Base-by-base conservation (phyloP, 345 rosid species). In the Eucalyptus paniculata region DNA sequence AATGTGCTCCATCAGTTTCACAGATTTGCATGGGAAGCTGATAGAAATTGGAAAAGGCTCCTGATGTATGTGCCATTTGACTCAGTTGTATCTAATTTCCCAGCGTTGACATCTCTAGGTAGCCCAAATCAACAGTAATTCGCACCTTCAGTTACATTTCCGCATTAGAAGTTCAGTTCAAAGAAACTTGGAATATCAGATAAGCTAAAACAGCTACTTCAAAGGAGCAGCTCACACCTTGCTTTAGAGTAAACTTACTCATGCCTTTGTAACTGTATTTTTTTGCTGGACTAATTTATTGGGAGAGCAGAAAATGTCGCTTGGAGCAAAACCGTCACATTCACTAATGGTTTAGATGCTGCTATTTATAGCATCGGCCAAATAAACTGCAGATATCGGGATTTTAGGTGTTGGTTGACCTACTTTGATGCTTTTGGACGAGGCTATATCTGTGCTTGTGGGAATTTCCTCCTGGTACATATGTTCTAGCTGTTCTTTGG, bases 401-500 rank as follows among this genome's bases (percentile, higher is more conserved):
- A 24, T 11, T 58, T 58, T 53, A 7, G 65, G 30, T 5, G 1
- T 58, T 58, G 65, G 65, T 58, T 3, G 15, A 58, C n/a, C 65
- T 11, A 58, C 65, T 24, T 24, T 58, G 65, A 24, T 26, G 65
- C 65, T 58, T 58, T 26, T 58, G 65, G 65, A 58, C 4, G 89
- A 87, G 23, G 69, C 49, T 72, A 83, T 88, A 24, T 53, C 13
- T 87, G 15, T 87, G n/a, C 4, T 53, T 53, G 1, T 53, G 10
- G 56, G 9, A 53, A 53, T 53, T 53, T 7, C 56, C 56, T 53
- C 56, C 24, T 86, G 91, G 92, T 94, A 96, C 92, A 96, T 65
- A 89, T 93, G 95, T 89, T 94, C 96, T 28, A 96, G 94, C 91
- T 94, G 96, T 90, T 96, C 99, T 90, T 94, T 96, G 91, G 99